These are phyloP conservation scores for Tricholoma furcatifolium DNA, from an alignment of 768 basidiomycete genomes.

Conservation along the genomic window DNA sequence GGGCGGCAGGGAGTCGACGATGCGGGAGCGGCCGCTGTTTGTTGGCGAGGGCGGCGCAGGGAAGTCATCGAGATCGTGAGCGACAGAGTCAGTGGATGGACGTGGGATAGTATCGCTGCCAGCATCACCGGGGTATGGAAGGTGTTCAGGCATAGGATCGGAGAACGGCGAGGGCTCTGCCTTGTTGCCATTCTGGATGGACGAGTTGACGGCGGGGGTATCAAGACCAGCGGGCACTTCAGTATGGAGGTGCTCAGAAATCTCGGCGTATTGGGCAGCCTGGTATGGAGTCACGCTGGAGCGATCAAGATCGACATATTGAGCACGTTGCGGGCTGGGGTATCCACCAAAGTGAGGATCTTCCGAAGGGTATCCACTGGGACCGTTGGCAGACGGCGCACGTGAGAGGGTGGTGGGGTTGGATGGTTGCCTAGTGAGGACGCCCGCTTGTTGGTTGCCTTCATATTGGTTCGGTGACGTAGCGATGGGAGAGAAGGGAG, in stretches of 20 bases:
- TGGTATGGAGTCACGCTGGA: constrained; percentile 76
- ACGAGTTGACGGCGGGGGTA: constrained; percentile 28
- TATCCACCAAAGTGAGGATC: constrained; percentile 17
- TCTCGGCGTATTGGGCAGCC: constrained; percentile 72
- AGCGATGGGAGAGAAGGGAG: constrained; percentile 32
- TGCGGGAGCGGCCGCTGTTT: constrained; percentile 35
- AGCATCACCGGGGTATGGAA: constrained; percentile 8
- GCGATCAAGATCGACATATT: constrained; percentile 65
- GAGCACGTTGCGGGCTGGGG: constrained; percentile 27
- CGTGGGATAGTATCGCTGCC: constrained; percentile 4
- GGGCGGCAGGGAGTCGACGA: constrained; percentile 51
- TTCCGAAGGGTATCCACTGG: constrained; percentile 10
- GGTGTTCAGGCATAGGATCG: constrained; percentile 23
- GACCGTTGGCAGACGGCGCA: constrained; percentile 6
- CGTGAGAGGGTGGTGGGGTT: constrained; percentile 12
- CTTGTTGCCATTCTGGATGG: constrained; percentile 6
- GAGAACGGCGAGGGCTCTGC: constrained; percentile 25
- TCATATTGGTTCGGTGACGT: constrained; percentile 27
- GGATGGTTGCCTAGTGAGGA: constrained; percentile 22
- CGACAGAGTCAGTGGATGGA: constrained; percentile 14
- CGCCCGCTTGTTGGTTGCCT: constrained; percentile 16
- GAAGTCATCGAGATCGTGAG: constrained; percentile 33
- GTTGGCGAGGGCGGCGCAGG: constrained; percentile 36
- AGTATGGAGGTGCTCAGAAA: constrained; percentile 53
- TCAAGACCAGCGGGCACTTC: constrained; percentile 34